Percentiles rank a stretch among this genome's conserved stretches.
phyloP scores from a whole-genome alignment of 306 rosid genomes.

The Corylus americana region DNA sequence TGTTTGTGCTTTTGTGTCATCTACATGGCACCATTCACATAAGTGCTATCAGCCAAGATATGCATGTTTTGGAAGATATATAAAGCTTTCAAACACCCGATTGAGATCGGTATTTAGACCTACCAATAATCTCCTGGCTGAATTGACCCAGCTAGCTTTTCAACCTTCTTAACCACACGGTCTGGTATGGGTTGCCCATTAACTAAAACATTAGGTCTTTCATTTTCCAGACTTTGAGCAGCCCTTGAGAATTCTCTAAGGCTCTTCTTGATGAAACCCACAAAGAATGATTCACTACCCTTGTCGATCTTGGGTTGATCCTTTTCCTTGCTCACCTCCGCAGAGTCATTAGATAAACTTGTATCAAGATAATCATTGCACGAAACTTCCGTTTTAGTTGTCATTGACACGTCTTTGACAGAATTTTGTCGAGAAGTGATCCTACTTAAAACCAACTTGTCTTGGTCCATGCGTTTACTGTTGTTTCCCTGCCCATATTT shows the following conservation, averaged over 20 bases:
- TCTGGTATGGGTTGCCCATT: slow-evolving; percentile 44
- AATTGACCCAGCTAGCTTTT: slow-evolving; percentile 51
- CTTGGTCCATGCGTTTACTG: slow-evolving; percentile 20
- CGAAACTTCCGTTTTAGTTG: slow-evolving; percentile 35
- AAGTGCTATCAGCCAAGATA: background rate
- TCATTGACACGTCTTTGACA: slow-evolving; percentile 24
- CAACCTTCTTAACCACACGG: slow-evolving; percentile 39
- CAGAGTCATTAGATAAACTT: slow-evolving; percentile 37
- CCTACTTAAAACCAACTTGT: slow-evolving; percentile 14
- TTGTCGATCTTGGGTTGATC: slow-evolving; percentile 28
- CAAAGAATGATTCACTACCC: slow-evolving; percentile 30
- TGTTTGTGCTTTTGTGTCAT: background rate
- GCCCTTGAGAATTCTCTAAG: slow-evolving; percentile 40
- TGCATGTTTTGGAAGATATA: slow-evolving; percentile 2
- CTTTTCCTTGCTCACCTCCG: slow-evolving; percentile 37
- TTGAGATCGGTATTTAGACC: slow-evolving; percentile 2
- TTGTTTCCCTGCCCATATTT: slow-evolving; percentile 20
- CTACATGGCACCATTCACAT: background rate
- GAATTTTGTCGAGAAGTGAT: slow-evolving; percentile 17
- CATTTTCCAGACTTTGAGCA: slow-evolving; percentile 24
- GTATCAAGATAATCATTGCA: slow-evolving; percentile 37
- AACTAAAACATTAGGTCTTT: slow-evolving; percentile 35
- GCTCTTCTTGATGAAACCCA: slow-evolving; percentile 38
- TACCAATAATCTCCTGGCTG: slow-evolving; percentile 59
- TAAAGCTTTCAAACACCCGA: background rate